Base-by-base conservation (phyloP, 2,329 filamentous ascomycete genomes). In the Colletotrichum tofieldiae region DNA sequence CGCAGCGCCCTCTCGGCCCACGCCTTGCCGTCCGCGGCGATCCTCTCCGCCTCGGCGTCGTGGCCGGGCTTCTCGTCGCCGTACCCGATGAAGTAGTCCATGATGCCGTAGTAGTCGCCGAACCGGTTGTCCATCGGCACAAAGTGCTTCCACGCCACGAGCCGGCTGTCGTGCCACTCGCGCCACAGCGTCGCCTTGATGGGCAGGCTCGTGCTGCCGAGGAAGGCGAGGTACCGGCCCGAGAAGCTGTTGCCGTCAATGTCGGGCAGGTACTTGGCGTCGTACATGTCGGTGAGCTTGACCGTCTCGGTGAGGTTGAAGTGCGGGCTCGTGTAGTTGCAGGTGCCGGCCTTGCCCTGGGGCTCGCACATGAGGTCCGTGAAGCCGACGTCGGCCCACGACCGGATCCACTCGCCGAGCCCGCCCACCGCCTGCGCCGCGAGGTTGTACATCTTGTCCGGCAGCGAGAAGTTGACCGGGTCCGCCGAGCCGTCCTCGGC, bases 81-180 rank as follows among this genome's bases (percentile, higher is more conserved):
- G 75, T 91, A 90, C 1, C 92, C 92, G 5, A 93, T 78, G 77
- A 95, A 94, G 77, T 94, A 95, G 69, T 93, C 90, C 86, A 94
- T 86, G 67, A 94, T 91, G 54, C 89, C 91, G 73, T 91, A 95
- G 76, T 93, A 87, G 75, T 95, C 94, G 45, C 88, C 83, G 77
- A 92, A 95, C 1, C 91, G 88, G 77, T 89, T 93, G 78, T 95
- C 92, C 88, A 96, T 91, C 20, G 94, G 94, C 2, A 95, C 91
- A 76, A 94, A 96, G 81, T 96, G 94, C 77, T 90, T 90, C 93
- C 94, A 96, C 0, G 93, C 87, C 2, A 94, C 84, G 1, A 96
- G 84, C 3, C 93, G 87, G 55, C 87, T 88, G 79, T 95, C 93
- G 77, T 95, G 93, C 94, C 93, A 96, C 79, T 96, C 94, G 26